Conservation (phyloP, 768 basidiomycete species). For the Tulasnella sp. region DNA sequence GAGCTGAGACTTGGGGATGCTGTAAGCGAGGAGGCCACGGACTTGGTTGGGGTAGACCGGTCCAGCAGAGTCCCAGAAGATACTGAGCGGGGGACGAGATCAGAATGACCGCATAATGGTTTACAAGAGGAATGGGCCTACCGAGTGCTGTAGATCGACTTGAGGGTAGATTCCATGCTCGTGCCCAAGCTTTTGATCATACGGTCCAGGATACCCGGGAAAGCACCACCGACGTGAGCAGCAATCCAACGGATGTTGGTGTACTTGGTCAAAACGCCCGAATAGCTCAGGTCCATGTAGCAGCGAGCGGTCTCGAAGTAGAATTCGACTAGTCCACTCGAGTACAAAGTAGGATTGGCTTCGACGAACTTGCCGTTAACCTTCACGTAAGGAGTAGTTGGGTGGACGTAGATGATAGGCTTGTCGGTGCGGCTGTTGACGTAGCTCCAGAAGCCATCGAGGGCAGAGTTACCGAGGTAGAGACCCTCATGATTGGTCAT, state of each 20-base stretch:
- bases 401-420: slow-evolving; percentile 31
- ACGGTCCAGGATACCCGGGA: slow-evolving; percentile 28
- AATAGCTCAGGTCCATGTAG: slow-evolving; percentile 29
- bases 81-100: too few relatives aligned
- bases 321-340: slow-evolving; percentile 28
- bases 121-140: not conserved
- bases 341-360: slow-evolving; percentile 30
- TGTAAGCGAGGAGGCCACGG: slow-evolving; percentile 23
- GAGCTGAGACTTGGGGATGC: slow-evolving; percentile 29
- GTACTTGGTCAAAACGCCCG: slow-evolving; percentile 8
- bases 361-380: slow-evolving; percentile 16
- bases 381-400: slow-evolving; percentile 24
- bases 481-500: slow-evolving; percentile 32
- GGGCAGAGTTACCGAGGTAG: slow-evolving; percentile 30
- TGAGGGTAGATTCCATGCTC: not conserved
- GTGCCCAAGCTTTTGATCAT: slow-evolving; percentile 26
- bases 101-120: too few relatives aligned
- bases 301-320: slow-evolving; percentile 33
- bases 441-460: slow-evolving; percentile 20
- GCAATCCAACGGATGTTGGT: slow-evolving; percentile 29
- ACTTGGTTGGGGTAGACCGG: slow-evolving; percentile 30
- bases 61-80: slow-evolving; percentile 34
- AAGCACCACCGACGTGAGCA: slow-evolving; percentile 30
- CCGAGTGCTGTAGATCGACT: slow-evolving; percentile 29
- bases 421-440: slow-evolving; percentile 29